These are phyloP conservation scores for Paramecium biaurelia DNA, from an alignment of 73 alveolate species.

Conservation along the genomic window DNA sequence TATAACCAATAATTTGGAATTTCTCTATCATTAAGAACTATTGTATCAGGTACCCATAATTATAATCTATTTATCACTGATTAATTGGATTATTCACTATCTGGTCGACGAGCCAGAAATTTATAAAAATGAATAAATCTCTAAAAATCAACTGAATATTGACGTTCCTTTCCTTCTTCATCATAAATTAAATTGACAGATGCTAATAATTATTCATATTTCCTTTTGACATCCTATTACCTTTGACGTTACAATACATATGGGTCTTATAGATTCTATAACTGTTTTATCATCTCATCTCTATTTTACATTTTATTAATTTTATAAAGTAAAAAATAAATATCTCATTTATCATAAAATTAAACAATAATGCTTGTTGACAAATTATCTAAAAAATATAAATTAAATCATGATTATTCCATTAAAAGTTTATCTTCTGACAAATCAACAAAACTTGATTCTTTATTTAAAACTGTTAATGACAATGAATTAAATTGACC, in stretches of 20 bases:
- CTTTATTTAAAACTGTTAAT: conserved; percentile 30
- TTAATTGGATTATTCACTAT: conserved; percentile 66
- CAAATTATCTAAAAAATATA: not conserved
- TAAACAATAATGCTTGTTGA: not conserved
- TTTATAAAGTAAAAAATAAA: not conserved
- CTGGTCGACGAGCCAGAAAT: conserved; percentile 84
- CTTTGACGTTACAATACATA: not conserved
- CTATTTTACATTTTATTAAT: conserved; percentile 1
- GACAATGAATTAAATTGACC: conserved; percentile 21
- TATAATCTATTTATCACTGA: conserved; percentile 62
- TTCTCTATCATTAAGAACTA: conserved; percentile 86
- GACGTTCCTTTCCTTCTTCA: conserved; percentile 52
- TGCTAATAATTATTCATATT: conserved; percentile 36
- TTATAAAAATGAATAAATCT: conserved; percentile 77
- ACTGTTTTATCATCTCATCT: not conserved
- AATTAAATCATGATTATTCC: conserved; percentile 18
- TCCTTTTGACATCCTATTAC: conserved; percentile 42
- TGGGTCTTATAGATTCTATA: not conserved
- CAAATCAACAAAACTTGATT: conserved; percentile 47
- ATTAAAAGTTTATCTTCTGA: conserved; percentile 36
- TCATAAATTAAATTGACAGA: conserved; percentile 42
- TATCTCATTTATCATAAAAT: not conserved
- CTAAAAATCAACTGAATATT: not conserved
- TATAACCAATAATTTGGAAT: conserved; percentile 89
- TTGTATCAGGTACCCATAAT: conserved; percentile 93